Base-by-base conservation (phyloP, 768 basidiomycete species). In the Mycena pura region DNA sequence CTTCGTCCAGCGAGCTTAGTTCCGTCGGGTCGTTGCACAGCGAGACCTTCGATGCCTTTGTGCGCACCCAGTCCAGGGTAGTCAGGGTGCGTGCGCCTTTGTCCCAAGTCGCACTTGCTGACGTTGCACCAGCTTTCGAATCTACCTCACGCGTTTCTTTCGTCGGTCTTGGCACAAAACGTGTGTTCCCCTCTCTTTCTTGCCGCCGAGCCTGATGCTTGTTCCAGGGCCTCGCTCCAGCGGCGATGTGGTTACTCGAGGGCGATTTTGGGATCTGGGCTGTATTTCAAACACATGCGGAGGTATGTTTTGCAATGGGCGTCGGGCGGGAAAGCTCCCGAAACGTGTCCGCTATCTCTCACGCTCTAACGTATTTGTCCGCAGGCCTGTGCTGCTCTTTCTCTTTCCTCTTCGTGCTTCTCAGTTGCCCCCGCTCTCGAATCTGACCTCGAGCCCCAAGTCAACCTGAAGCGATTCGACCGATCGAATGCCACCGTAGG, bases 401-500 rank as follows among this genome's bases (percentile, higher is more conserved):
- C 81, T 32, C 78, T 87, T 57, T 79, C 84, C 36, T 74, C 76
- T 38, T 74, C 80, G 49, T 72, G 77, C 64, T 76, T 88, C 67
- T 76, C 80, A 27, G 76, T 84, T 36, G 73, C 81, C 14, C 78
- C 87, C 41, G 89, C 87, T 31, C 82, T 88, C 46, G 87, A 89
- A 70, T 73, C 73, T 53, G 87, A 90, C 67, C 78, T 90, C 36
- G 84, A 88, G 67, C 86, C 87, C 9, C 80, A 87, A 57, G 74
- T 81, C 52, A 87, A 85, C 56, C 76, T 90, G 60, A 74, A 76
- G 67, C 81, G 81, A 48, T 72, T 88, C 60, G 63, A 67, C 19
- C 15, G 55, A 46, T 41, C 44, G 28, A 56, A 60, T 57, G 43
- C 50, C 40, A 43, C 41, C 38, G 63, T 63, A 22, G 51, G 56